Evolutionary conservation across 768 basidiomycete species (phyloP).

Genomic region (Heimioporus sp.): DNA sequence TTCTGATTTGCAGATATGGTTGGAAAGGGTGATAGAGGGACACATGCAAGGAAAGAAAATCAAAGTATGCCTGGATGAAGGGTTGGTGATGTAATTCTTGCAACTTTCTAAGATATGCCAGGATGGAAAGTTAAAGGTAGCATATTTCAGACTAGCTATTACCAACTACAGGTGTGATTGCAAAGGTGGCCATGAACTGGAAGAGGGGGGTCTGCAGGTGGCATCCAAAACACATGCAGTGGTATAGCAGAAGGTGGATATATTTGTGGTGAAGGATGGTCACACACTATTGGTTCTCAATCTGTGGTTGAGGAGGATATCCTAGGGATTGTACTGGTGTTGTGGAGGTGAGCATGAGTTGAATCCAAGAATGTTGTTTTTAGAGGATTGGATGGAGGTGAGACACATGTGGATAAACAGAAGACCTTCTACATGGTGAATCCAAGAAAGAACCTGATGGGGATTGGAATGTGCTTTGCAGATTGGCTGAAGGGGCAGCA

Average conservation of each 20-base stretch:
- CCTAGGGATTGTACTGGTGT: slow-evolving; percentile 91
- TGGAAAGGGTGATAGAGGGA: slow-evolving; percentile 76
- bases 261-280: slow-evolving; percentile 41
- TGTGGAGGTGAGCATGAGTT: slow-evolving; percentile 83
- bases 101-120: slow-evolving; percentile 76
- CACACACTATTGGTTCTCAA: slow-evolving; percentile 90
- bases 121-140: slow-evolving; percentile 91
- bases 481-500: slow-evolving; percentile 73
- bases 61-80: slow-evolving; percentile 63
- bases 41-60: slow-evolving; percentile 51
- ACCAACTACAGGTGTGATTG: slow-evolving; percentile 89
- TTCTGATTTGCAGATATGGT: slow-evolving; percentile 54
- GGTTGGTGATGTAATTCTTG: slow-evolving; percentile 83
- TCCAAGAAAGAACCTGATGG: slow-evolving; percentile 84
- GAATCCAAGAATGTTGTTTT: slow-evolving; percentile 89
- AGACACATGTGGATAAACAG: slow-evolving; percentile 51
- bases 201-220: slow-evolving; percentile 79
- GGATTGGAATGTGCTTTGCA: slow-evolving; percentile 80
- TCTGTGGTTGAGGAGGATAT: slow-evolving; percentile 82
- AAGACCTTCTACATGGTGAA: slow-evolving; percentile 86
- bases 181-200: slow-evolving; percentile 90
- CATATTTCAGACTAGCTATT: slow-evolving; percentile 94
- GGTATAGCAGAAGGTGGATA: slow-evolving; percentile 31
- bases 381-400: slow-evolving; percentile 70
- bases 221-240: slow-evolving; percentile 71